Evolutionary conservation across 495 filamentous ascomycete species (phyloP).

Genomic region (Penicillium longicatenatum): DNA sequence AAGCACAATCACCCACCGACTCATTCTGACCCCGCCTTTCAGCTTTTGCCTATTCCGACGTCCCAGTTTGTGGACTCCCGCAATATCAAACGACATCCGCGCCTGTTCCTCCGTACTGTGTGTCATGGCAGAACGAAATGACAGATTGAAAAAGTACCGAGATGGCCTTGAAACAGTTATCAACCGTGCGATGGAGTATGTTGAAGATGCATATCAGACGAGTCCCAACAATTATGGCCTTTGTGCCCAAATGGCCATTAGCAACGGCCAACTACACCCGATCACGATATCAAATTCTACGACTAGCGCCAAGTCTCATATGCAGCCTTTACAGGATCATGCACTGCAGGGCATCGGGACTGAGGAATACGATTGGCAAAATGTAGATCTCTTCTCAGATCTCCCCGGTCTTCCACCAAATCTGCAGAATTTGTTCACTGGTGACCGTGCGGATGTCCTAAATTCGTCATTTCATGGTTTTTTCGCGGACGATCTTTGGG

Average conservation of each 20-base stretch:
- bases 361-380: not conserved
- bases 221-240: not conserved
- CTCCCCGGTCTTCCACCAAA: slow-evolving; percentile 3
- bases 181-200: slow-evolving; percentile 40
- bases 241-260: not conserved
- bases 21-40: not conserved
- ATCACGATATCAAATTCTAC: not conserved
- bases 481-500: not conserved
- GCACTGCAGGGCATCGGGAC: not conserved
- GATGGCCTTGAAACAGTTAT: slow-evolving; percentile 44
- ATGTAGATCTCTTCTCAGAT: slow-evolving; percentile 6
- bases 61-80: slow-evolving; percentile 38
- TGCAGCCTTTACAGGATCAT: not conserved
- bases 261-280: not conserved
- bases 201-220: slow-evolving; percentile 7
- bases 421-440: not conserved
- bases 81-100: slow-evolving; percentile 41
- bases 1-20: slow-evolving; percentile 1
- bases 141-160: slow-evolving; percentile 41
- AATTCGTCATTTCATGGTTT: not conserved
- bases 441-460: not conserved
- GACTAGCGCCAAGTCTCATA: not conserved
- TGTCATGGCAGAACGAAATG: slow-evolving; percentile 47
- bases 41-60: slow-evolving; percentile 31
- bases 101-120: slow-evolving; percentile 44